A percentile compares a stretch with the other conserved stretches of the same genome.
Conservation (phyloP, 2,329 filamentous ascomycete genomes). For the Seiridium unicorne region DNA sequence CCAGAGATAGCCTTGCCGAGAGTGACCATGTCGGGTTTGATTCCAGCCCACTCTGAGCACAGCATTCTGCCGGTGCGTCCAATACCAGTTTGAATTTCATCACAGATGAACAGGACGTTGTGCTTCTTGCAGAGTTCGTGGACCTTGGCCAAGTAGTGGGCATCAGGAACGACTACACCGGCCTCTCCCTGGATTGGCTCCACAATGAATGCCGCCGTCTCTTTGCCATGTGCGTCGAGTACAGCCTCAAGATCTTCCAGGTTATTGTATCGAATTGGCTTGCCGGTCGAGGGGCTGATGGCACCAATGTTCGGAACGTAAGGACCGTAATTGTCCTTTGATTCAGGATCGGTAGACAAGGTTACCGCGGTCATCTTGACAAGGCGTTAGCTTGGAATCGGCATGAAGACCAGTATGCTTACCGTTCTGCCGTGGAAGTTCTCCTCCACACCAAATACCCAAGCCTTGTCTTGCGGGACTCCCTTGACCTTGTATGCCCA, state of each 20-base stretch:
- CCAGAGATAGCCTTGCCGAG: constrained; percentile 97
- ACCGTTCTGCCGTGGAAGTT: constrained; percentile 97
- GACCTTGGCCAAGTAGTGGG: constrained; percentile 79
- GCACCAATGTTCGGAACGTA: constrained; percentile 89
- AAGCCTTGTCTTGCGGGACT: constrained; percentile 78
- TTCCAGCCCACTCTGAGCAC: constrained; percentile 89
- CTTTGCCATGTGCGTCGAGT: constrained; percentile 76
- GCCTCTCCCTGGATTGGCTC: constrained; percentile 98
- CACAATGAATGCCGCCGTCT: constrained; percentile 89
- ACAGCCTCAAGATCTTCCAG: constrained; percentile 76
- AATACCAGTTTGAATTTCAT: constrained; percentile 98
- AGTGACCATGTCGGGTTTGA: constrained; percentile 93
- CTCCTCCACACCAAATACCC: constrained; percentile 80
- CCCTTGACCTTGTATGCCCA: constrained; percentile 98
- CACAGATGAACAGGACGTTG: constrained; percentile 93
- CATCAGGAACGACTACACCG: constrained; percentile 91
- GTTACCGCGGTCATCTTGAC: constrained; percentile 86
- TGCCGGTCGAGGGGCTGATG: constrained; percentile 69
- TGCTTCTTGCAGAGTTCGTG: constrained; percentile 88
- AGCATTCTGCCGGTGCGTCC: constrained; percentile 92
- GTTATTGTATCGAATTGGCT: constrained; percentile 83
- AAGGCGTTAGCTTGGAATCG: background rate
- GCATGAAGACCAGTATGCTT: constrained; percentile 33
- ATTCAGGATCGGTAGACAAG: constrained; percentile 92
- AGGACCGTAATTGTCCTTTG: constrained; percentile 93